phyloP scores from a whole-genome alignment of 2,329 filamentous ascomycete species.

The Talaromyces atroroseus region DNA sequence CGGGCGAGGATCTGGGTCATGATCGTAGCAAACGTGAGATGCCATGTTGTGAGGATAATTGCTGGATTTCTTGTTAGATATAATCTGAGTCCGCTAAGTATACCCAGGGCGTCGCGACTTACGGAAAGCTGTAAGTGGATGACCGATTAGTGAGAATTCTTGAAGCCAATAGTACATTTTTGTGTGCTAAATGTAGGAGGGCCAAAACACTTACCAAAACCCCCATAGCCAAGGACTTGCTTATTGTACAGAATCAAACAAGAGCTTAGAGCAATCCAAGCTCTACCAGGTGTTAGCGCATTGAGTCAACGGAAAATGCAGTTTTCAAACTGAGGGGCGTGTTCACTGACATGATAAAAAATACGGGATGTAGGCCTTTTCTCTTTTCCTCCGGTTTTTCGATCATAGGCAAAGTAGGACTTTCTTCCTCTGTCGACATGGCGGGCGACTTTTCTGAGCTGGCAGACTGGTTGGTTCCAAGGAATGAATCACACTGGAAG shows the following conservation, averaged over 20 bases:
- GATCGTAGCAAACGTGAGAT: slow-evolving; percentile 83
- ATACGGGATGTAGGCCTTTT: slow-evolving; percentile 64
- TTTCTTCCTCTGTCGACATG: slow-evolving; percentile 5
- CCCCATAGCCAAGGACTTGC: slow-evolving; percentile 81
- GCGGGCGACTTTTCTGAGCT: neutral
- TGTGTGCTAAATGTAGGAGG: neutral
- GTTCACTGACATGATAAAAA: slow-evolving; percentile 64
- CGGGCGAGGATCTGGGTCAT: slow-evolving; percentile 92
- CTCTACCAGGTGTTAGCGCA: slow-evolving; percentile 45
- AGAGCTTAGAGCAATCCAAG: slow-evolving; percentile 89
- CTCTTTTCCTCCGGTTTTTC: slow-evolving; percentile 68
- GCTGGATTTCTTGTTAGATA: slow-evolving; percentile 21
- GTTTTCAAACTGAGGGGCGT: neutral
- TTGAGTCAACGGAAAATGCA: neutral
- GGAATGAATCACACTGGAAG: neutral
- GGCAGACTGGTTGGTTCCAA: neutral
- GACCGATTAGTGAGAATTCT: slow-evolving; percentile 13
- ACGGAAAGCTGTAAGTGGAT: slow-evolving; percentile 8
- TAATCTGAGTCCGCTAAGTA: neutral
- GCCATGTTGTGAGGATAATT: slow-evolving; percentile 84
- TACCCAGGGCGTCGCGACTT: neutral
- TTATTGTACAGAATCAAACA: slow-evolving; percentile 99
- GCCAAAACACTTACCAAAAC: slow-evolving; percentile 63
- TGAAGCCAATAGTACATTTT: no score
- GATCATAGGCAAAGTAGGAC: slow-evolving; percentile 65